phyloP scores from a whole-genome alignment of 345 rosid species.

The Citrus inodora region DNA sequence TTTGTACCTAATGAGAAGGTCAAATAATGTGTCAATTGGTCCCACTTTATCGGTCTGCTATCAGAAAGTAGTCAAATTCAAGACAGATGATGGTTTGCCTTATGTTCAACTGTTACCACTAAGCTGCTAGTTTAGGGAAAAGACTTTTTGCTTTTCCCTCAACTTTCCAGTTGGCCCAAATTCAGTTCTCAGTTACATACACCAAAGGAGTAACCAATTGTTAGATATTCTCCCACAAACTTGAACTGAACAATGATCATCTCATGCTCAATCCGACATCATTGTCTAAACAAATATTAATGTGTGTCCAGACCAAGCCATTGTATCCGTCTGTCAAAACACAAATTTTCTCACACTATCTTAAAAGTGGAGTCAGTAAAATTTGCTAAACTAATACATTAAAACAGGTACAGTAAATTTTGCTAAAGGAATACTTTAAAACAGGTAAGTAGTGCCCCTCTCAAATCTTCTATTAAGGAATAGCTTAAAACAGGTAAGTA shows the following conservation, averaged over 20 bases:
- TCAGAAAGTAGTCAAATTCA: background rate
- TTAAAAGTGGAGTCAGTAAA: background rate
- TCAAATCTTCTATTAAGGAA: background rate
- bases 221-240: background rate
- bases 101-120: background rate
- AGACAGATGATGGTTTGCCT: background rate
- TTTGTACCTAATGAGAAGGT: background rate
- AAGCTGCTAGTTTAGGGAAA: background rate
- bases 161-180: background rate
- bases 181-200: background rate
- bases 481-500: background rate
- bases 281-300: background rate
- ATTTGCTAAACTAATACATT: background rate
- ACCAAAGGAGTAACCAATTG: background rate
- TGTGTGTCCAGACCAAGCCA: background rate
- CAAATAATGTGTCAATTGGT: background rate
- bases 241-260: background rate
- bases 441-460: background rate
- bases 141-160: background rate
- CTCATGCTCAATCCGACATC: background rate
- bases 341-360: background rate
- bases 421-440: background rate
- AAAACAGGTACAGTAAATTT: too few relatives aligned
- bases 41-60: background rate
- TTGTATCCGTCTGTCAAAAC: background rate